Base-by-base conservation (phyloP, 441 rosid species). In the California macrophylla region DNA sequence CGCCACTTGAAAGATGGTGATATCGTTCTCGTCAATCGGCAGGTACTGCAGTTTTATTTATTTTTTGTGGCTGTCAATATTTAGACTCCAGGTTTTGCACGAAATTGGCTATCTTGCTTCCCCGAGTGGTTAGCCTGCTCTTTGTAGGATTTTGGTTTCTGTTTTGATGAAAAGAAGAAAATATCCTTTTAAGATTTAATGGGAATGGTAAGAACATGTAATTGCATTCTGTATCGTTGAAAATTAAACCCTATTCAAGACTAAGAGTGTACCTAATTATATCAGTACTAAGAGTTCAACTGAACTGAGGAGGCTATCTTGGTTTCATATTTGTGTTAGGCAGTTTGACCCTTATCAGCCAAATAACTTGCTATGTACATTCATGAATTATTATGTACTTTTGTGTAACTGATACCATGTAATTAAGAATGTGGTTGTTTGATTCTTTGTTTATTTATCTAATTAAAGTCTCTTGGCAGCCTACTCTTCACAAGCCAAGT, bases 401-500 rank as follows among this genome's bases (percentile, higher is more conserved):
- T 56, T 56, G 26, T 28, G 21, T 56, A 63, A 30, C 13, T 30
- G 66, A 18, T 63, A 26, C 32, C 66, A 26, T 63, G 42, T 63
- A 63, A 63, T 63, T 16, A 16, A 63, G 36, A 63, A n/a, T 30
- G 6, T 63, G 23, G 40, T 29, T 63, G 16, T 63, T 30, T 18
- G 24, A 63, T 63, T 29, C 21, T 18, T 28, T 63, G 66, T 29
- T 63, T 28, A 2, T 29, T 63, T 63, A 21, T 63, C 66, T 80
- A 62, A 78, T 77, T 68, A 67, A 61, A 68, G 67, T 72, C 30
- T 72, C 69, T 42, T 83, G 77, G 79, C 96, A 95, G 99, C 99
- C 99, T 67, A 95, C 99, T n/a, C 93, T 95, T 75, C 98, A 95
- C 83, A 95, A 95, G 77, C 98, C 98, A 12, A 92, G 99, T 77